Conservation (phyloP, 345 rosid species). For the Physaria fendleri region DNA sequence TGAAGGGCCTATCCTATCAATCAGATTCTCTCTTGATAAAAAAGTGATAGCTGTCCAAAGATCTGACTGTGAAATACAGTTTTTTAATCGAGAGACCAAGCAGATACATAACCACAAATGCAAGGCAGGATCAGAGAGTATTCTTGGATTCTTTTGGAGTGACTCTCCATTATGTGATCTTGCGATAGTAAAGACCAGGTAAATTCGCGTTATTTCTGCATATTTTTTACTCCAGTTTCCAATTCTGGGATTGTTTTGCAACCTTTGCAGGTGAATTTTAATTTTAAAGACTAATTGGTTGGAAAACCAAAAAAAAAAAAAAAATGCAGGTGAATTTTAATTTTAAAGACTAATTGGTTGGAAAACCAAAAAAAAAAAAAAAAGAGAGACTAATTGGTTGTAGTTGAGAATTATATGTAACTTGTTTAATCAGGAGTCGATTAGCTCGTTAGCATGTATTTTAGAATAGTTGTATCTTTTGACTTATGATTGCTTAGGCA, state of each 20-base stretch:
- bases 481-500: not conserved
- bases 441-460: not conserved
- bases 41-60: constrained; percentile 78
- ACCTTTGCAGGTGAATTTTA: not conserved
- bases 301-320: no score
- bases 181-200: constrained; percentile 93
- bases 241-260: constrained; percentile 7
- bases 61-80: constrained; percentile 62
- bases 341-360: no score
- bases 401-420: not conserved
- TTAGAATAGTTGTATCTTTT: not conserved
- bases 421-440: not conserved
- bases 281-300: not conserved
- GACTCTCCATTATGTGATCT: constrained; percentile 83
- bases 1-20: constrained; percentile 72
- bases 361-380: no score
- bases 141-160: constrained; percentile 94
- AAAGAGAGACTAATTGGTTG: constrained; percentile 3
- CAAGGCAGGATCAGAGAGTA: constrained; percentile 71
- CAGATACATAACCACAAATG: constrained; percentile 53
- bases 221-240: not conserved
- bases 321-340: no score
- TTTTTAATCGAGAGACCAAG: constrained; percentile 69
- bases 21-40: constrained; percentile 77
- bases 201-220: constrained; percentile 11